Evolutionary conservation across 2,329 filamentous ascomycete genomes (phyloP).

Genomic region (Paecilomyces formosus): DNA sequence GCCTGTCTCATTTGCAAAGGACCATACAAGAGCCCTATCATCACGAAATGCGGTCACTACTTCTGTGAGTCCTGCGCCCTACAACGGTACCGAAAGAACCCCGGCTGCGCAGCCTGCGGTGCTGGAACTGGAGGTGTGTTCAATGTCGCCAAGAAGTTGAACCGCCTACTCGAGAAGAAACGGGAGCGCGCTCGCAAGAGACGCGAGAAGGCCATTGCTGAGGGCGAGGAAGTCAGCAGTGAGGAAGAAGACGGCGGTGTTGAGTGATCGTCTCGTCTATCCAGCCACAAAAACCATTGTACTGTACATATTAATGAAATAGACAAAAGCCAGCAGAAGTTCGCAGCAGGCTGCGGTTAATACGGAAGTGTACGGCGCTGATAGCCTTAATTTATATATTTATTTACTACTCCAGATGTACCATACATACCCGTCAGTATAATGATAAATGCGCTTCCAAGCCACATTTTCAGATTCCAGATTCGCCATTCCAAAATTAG

Average conservation of each 20-base stretch:
- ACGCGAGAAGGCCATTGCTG: conserved; percentile 46
- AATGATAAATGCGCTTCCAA: too few species aligned
- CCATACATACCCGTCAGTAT: background rate
- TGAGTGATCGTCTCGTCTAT: background rate
- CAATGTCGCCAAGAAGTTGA: conserved; percentile 75
- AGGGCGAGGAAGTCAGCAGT: conserved; percentile 44
- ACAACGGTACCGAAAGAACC: conserved; percentile 77
- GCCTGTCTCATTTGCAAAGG: conserved; percentile 80
- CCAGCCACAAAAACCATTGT: background rate
- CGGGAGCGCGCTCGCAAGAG: conserved; percentile 49
- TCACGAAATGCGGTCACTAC: conserved; percentile 91
- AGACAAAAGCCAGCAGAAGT: background rate
- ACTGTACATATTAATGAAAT: background rate
- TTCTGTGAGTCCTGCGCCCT: conserved; percentile 90
- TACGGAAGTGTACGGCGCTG: too few species aligned
- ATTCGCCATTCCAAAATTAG: too few species aligned
- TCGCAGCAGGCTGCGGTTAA: background rate
- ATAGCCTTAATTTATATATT: too few species aligned
- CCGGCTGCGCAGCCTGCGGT: conserved; percentile 78
- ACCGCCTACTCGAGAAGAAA: conserved; percentile 69
- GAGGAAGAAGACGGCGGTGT: conserved; percentile 29
- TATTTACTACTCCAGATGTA: background rate
- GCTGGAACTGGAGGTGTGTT: conserved; percentile 83
- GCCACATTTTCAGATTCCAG: too few species aligned
- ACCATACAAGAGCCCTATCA: conserved; percentile 68